These are phyloP conservation scores for Pseudocercospora musae DNA, from an alignment of 2,329 filamentous ascomycete genomes.

Conservation along the genomic window DNA sequence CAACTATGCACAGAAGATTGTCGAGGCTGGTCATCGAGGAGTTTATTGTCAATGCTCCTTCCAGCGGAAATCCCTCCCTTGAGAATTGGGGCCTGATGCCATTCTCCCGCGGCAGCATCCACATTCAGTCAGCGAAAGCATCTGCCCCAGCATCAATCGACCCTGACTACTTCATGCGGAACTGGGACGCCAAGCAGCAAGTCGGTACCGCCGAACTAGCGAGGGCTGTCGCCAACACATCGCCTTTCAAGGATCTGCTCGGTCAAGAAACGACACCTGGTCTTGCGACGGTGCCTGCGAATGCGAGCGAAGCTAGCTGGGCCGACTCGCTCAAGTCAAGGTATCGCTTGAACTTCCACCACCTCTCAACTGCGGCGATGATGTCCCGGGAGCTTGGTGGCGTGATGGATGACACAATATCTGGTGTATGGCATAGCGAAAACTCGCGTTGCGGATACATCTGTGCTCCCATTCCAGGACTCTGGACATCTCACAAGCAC, in stretches of 20 bases:
- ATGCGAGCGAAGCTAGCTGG: conserved; percentile 20
- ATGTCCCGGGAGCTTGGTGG: conserved; percentile 21
- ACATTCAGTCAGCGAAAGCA: conserved; percentile 26
- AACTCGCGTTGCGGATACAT: conserved; percentile 28
- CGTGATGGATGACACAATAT: conserved; percentile 27
- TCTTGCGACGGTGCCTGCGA: conserved; percentile 14
- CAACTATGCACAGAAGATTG: conserved; percentile 32
- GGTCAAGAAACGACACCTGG: conserved; percentile 33
- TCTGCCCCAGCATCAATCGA: conserved; percentile 27
- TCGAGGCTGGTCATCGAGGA: conserved; percentile 28
- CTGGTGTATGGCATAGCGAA: conserved; percentile 26
- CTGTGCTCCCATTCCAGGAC: conserved; percentile 26
- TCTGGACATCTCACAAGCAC: conserved; percentile 17
- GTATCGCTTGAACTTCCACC: conserved; percentile 13
- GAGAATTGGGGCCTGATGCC: conserved; percentile 25
- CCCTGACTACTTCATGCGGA: conserved; percentile 32
- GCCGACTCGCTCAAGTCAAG: conserved; percentile 11
- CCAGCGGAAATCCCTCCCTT: conserved; percentile 6
- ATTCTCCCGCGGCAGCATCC: conserved; percentile 28
- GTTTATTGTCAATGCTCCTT: conserved; percentile 9
- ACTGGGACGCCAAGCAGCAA: conserved; percentile 29
- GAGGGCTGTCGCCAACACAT: conserved; percentile 5
- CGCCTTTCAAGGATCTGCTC: conserved; percentile 26
- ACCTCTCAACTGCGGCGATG: conserved; percentile 26
- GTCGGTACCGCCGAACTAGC: conserved; percentile 17